phyloP scores from a whole-genome alignment of 768 basidiomycete species.

The Cystobasidium tubakii region DNA sequence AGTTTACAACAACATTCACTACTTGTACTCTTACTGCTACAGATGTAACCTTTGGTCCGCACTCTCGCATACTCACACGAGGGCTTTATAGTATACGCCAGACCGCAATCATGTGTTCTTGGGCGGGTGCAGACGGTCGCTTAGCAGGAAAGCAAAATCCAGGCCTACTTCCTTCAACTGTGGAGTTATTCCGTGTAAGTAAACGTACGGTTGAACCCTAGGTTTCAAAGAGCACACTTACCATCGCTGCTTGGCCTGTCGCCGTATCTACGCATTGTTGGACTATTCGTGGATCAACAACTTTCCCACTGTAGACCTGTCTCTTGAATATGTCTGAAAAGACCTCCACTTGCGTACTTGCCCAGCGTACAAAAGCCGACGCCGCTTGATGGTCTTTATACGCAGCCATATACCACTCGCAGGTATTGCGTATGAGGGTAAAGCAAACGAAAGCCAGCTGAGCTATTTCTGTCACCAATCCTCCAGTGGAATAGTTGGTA shows the following conservation, averaged over 20 bases:
- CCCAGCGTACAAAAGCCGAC: conserved; percentile 92
- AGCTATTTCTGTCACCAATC: conserved; percentile 74
- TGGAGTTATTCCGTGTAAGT: background rate
- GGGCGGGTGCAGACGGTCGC: background rate
- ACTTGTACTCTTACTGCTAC: background rate
- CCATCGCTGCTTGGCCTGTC: conserved; percentile 31
- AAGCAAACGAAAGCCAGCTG: conserved; percentile 85
- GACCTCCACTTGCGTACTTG: conserved; percentile 71
- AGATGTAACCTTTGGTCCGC: background rate
- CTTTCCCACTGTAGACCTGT: conserved; percentile 71
- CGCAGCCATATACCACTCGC: conserved; percentile 93
- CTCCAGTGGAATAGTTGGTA: conserved; percentile 41
- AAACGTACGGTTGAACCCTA: too few species aligned
- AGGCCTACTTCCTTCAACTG: conserved; percentile 32
- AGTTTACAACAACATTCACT: background rate
- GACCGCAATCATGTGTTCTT: background rate
- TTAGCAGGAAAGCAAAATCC: conserved; percentile 26
- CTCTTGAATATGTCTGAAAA: conserved; percentile 80
- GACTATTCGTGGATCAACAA: background rate
- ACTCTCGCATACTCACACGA: background rate
- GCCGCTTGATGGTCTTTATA: conserved; percentile 94
- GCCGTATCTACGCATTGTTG: conserved; percentile 26
- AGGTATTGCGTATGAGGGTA: conserved; percentile 90
- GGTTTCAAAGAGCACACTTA: too few species aligned
- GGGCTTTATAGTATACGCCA: too few species aligned